These are phyloP conservation scores for Bidens hawaiensis DNA, from an alignment of 140 eudicot genomes.

Conservation along the genomic window DNA sequence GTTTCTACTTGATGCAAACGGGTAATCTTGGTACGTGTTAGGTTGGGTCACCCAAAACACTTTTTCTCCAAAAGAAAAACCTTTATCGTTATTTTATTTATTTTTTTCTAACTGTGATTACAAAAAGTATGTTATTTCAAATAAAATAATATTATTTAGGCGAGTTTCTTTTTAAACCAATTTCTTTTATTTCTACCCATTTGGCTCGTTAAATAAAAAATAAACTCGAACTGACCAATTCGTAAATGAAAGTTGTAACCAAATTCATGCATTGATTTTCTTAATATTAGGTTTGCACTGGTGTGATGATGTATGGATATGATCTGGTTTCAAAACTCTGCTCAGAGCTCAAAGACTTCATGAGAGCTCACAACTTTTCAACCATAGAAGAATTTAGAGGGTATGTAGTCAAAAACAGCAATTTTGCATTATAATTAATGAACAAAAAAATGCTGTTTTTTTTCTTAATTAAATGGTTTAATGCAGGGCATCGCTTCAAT, in stretches of 20 bases:
- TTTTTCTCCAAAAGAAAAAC: too few relatives aligned
- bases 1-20: background rate
- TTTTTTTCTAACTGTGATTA: background rate
- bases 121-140: background rate
- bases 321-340: conserved; percentile 73
- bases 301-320: conserved; percentile 97
- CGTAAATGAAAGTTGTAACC: background rate
- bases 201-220: background rate
- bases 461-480: background rate
- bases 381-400: conserved; percentile 96
- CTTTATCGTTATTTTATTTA: background rate
- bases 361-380: conserved; percentile 85
- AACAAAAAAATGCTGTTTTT: background rate
- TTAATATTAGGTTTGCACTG: conserved; percentile 61
- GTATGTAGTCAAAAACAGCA: conserved; percentile 30
- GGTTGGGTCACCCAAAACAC: background rate
- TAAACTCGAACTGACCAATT: background rate
- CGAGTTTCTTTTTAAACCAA: background rate
- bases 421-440: background rate
- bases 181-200: background rate
- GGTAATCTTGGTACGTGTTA: background rate
- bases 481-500: conserved; percentile 72
- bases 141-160: background rate
- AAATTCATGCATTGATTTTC: background rate
- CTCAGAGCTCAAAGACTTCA: conserved; percentile 90